Conservation (phyloP, 768 basidiomycete species). For the Leucocoprinus birnbaumii region DNA sequence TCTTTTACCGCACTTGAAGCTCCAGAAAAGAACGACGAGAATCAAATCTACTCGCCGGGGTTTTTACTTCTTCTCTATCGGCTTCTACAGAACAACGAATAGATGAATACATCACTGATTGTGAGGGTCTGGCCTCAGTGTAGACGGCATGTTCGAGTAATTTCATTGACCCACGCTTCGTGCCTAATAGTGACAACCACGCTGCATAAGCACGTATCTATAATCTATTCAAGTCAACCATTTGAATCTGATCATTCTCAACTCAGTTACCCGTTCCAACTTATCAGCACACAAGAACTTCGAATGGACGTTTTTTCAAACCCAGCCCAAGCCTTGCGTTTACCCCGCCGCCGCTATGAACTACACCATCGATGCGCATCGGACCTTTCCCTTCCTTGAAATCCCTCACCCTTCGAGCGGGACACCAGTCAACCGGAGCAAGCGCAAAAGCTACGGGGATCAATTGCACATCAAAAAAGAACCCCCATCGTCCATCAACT, state of each 20-base stretch:
- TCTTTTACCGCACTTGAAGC: not conserved
- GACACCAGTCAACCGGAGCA: not conserved
- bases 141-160: too few relatives aligned
- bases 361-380: too few relatives aligned
- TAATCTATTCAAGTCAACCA: too few relatives aligned
- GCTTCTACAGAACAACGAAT: not conserved
- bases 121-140: not conserved
- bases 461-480: not conserved
- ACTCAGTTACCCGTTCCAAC: too few relatives aligned
- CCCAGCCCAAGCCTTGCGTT: not conserved
- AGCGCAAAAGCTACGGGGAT: not conserved
- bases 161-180: not conserved
- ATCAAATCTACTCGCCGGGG: slow-evolving; percentile 3
- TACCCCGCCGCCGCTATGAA: too few relatives aligned
- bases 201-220: not conserved
- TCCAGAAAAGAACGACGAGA: slow-evolving; percentile 8
- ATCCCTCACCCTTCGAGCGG: not conserved
- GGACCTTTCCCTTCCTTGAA: too few relatives aligned
- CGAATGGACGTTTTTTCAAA: not conserved
- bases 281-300: not conserved
- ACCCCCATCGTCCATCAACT: too few relatives aligned
- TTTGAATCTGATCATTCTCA: too few relatives aligned
- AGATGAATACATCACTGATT: not conserved
- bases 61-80: not conserved
- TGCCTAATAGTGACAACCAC: too few relatives aligned